Conservation (phyloP, 2,329 filamentous ascomycete species). For the Trichoderma arundinaceum region DNA sequence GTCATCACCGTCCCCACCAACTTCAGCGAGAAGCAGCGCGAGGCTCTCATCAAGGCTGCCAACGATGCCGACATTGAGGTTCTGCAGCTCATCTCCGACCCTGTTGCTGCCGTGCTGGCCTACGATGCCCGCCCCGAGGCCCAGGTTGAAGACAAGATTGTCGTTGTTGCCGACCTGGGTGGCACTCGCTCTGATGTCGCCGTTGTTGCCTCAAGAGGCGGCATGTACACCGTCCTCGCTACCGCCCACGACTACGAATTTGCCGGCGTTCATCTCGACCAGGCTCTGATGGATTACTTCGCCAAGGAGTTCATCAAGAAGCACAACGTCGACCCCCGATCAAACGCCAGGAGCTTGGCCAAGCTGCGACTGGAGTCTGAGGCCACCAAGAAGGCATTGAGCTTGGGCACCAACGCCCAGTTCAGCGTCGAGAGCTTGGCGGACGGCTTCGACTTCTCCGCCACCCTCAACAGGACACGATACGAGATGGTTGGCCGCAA, state of each 20-base stretch:
- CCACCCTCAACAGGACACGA: constrained; percentile 89
- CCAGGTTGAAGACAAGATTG: constrained; percentile 78
- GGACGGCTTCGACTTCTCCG: constrained; percentile 87
- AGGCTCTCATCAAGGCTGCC: constrained; percentile 77
- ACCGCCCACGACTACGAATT: constrained; percentile 96
- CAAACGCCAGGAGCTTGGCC: constrained; percentile 79
- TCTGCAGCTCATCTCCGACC: constrained; percentile 91
- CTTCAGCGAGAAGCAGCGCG: constrained; percentile 85
- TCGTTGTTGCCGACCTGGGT: constrained; percentile 91
- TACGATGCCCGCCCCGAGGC: constrained; percentile 86
- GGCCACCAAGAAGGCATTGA: constrained; percentile 88
- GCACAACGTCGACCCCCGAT: constrained; percentile 85
- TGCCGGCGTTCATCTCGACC: constrained; percentile 82
- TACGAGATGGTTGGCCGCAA: constrained; percentile 90
- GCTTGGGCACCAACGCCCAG: constrained; percentile 82
- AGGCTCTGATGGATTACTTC: constrained; percentile 93
- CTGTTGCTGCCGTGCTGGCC: constrained; percentile 84
- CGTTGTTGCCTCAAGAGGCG: constrained; percentile 87
- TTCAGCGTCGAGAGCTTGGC: constrained; percentile 92
- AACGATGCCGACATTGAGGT: constrained; percentile 84
- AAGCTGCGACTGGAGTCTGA: constrained; percentile 94
- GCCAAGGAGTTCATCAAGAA: constrained; percentile 99
- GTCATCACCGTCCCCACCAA: constrained; percentile 95
- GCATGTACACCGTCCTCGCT: constrained; percentile 94
- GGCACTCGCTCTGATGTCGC: constrained; percentile 91